These are phyloP conservation scores for Eucalyptus virginea DNA, from an alignment of 345 rosid genomes.

Conservation along the genomic window DNA sequence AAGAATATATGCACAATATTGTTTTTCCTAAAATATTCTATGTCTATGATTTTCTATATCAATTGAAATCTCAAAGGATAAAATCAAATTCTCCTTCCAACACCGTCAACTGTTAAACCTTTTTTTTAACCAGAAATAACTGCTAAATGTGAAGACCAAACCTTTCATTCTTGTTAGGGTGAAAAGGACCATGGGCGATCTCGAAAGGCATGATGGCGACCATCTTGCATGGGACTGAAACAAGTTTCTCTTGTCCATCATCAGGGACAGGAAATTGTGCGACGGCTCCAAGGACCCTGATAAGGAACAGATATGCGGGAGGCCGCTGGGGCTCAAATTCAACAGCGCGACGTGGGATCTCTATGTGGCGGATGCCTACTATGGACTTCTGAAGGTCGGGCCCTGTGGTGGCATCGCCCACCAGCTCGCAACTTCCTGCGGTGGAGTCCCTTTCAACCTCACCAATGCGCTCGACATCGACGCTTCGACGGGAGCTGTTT, in stretches of 20 bases:
- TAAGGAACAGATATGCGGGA: conserved; percentile 30
- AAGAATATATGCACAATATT: too few relatives aligned
- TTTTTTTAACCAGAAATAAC: neutral
- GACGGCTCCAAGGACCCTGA: conserved; percentile 18
- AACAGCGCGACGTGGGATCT: conserved; percentile 28
- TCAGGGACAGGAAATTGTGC: conserved; percentile 16
- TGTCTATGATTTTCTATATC: too few relatives aligned
- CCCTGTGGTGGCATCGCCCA: conserved; percentile 24
- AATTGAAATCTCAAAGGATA: too few relatives aligned
- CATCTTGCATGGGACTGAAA: neutral
- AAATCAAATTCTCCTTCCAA: too few relatives aligned
- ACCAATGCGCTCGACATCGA: conserved; percentile 39
- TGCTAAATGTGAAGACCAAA: neutral
- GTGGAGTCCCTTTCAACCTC: conserved; percentile 23
- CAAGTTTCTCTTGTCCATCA: neutral
- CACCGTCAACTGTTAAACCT: neutral
- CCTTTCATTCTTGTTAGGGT: neutral
- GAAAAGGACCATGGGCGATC: neutral
- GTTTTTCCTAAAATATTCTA: too few relatives aligned
- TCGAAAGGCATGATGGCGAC: neutral
- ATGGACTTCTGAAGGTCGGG: conserved; percentile 30
- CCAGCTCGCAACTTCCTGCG: conserved; percentile 9
- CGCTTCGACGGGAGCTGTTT: conserved; percentile 15
- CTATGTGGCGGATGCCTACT: conserved; percentile 51
- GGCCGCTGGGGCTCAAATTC: conserved; percentile 44